These are phyloP conservation scores for Chlorella sp. DNA, from an alignment of 139 green algal species.

Conservation along the genomic window DNA sequence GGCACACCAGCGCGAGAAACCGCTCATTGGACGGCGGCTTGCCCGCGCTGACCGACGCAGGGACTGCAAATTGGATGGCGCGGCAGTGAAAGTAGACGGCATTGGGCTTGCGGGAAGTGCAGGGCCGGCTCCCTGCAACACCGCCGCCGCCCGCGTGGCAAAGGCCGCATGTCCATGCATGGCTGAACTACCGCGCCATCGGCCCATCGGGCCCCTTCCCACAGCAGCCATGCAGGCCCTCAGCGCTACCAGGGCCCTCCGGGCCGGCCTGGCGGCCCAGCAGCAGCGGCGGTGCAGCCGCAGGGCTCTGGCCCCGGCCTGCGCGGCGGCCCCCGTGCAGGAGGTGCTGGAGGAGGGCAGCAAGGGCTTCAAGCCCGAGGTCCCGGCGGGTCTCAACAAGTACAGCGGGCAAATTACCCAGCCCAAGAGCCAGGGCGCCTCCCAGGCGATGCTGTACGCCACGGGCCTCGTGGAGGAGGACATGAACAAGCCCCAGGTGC, in stretches of 20 bases:
- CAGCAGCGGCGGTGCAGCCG: not conserved
- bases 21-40: no score
- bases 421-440: slow-evolving; percentile 95
- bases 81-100: no score
- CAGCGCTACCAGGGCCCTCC: not conserved
- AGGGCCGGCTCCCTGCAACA: no score
- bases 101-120: no score
- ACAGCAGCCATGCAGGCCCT: not conserved
- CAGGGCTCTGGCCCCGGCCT: not conserved
- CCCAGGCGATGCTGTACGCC: slow-evolving; percentile 98
- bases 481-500: slow-evolving; percentile 96
- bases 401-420: slow-evolving; percentile 95
- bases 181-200: not conserved
- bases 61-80: no score
- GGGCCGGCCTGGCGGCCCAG: not conserved
- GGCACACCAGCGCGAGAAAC: no score
- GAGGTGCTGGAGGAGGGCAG: slow-evolving; percentile 30
- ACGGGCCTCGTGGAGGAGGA: slow-evolving; percentile 93
- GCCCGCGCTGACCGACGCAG: no score
- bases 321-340: slow-evolving; percentile 5
- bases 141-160: no score
- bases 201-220: not conserved
- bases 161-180: not conserved
- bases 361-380: not conserved
- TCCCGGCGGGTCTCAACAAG: slow-evolving; percentile 87